phyloP scores from a whole-genome alignment of 1,284 basidiomycete genomes.

The Lentinula novae-zelandiae region DNA sequence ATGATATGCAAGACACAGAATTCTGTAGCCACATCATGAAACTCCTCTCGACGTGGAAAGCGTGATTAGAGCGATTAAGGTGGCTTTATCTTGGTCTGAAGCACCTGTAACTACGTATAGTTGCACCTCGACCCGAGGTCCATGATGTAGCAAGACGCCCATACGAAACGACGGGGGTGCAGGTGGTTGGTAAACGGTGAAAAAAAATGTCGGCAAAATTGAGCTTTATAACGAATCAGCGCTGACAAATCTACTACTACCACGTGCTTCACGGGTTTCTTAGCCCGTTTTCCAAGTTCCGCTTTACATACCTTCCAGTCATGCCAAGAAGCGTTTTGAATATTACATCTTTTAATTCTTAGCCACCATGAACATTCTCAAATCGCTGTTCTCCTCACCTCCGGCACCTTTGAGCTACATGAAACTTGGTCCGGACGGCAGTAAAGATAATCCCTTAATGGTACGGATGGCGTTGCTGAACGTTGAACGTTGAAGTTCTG shows the following conservation, averaged over 20 bases:
- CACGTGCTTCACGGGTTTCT: background rate
- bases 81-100: constrained; percentile 51
- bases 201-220: background rate
- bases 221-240: background rate
- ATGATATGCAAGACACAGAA: background rate
- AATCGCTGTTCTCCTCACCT: constrained; percentile 7
- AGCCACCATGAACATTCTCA: constrained; percentile 14
- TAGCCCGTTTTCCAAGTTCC: background rate
- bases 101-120: constrained; percentile 37
- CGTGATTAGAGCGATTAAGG: constrained; percentile 78
- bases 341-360: background rate
- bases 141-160: constrained; percentile 56
- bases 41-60: constrained; percentile 66
- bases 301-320: too few relatives aligned
- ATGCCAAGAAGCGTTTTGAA: background rate
- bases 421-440: constrained; percentile 49
- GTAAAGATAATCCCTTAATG: constrained; percentile 59
- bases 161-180: constrained; percentile 43
- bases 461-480: constrained; percentile 30
- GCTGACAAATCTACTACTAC: background rate
- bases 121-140: constrained; percentile 34
- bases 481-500: background rate
- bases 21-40: constrained; percentile 73
- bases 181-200: constrained; percentile 38
- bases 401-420: constrained; percentile 41